Evolutionary conservation across 768 basidiomycete genomes (phyloP).

Genomic region (Suillus clintonianus): DNA sequence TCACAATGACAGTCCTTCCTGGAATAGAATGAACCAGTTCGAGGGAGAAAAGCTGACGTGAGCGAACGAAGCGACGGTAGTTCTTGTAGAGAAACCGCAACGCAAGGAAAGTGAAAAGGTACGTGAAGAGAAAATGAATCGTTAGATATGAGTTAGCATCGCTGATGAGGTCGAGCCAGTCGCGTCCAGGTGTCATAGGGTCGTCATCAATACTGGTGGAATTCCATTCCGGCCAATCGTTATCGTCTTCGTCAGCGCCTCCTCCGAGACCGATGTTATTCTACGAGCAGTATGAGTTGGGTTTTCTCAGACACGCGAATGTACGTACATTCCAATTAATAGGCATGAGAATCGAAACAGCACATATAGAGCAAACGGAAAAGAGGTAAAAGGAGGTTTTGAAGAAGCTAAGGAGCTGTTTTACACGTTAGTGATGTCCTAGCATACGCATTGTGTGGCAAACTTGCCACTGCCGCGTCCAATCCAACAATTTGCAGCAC

Average conservation of each 20-base stretch:
- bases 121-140: conserved; percentile 90
- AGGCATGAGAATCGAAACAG: conserved; percentile 87
- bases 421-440: background rate
- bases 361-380: conserved; percentile 80
- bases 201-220: conserved; percentile 21
- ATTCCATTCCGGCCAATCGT: conserved; percentile 47
- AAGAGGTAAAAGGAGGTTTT: conserved; percentile 95
- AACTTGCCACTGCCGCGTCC: conserved; percentile 91
- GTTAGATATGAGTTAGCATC: conserved; percentile 90
- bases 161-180: conserved; percentile 88
- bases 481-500: conserved; percentile 95
- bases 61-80: conserved; percentile 84
- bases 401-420: conserved; percentile 91
- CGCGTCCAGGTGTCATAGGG: conserved; percentile 36
- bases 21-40: conserved; percentile 95
- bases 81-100: conserved; percentile 88
- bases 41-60: conserved; percentile 90
- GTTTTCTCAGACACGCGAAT: background rate
- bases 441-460: background rate
- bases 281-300: conserved; percentile 35
- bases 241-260: conserved; percentile 37
- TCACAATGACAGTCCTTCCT: conserved; percentile 89
- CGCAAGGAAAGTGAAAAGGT: conserved; percentile 86
- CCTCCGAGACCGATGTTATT: conserved; percentile 74
- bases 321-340: conserved; percentile 83